Base-by-base conservation (phyloP, 1,284 basidiomycete genomes). In the Trametes pubescens region DNA sequence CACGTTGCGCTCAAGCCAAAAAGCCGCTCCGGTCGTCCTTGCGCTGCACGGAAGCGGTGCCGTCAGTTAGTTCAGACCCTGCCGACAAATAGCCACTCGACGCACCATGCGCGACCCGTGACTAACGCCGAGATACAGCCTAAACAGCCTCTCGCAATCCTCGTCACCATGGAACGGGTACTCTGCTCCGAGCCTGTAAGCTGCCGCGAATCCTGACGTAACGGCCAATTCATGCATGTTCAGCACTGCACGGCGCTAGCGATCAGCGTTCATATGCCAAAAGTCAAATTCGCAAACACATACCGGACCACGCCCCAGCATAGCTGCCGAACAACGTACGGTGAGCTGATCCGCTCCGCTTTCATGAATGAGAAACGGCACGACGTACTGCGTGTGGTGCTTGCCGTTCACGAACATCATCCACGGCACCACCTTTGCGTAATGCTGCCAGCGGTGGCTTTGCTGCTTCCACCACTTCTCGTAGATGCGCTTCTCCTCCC, bases 391-490 rank as follows among this genome's bases (percentile, higher is more conserved):
- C 2, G 81, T 83, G 67, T 79, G 73, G 18, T 73, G 73, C 75
- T 81, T 83, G 18, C 85, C 85, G 68, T 89, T 88, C 66, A 89
- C 81, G 56, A 82, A 75, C 80, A 84, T 85, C 79, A 89, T 82
- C 82, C 82, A 87, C 18, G 86, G 86, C 2, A 89, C 87, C 10
- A 82, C 82, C 5, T 76, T 76, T 9, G 81, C 81, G 68, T 87
- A 88, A 73, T 86, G 85, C 69, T 85, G 83, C 83, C 84, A 86
- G 10, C 85, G 78, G 70, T 86, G 84, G 55, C 81, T 82, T 70
- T 86, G 84, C 70, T 87, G 85, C 72, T 86, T 86, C 86, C 85
- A 86, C 85, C 84, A 86, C 71, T 85, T 86, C 69, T 86, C 79
- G 64, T 78, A 68, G 51, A 88, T 84, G 59, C 83, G 77, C 72